Conservation (phyloP, 768 basidiomycete species). For the Suillus luteus region DNA sequence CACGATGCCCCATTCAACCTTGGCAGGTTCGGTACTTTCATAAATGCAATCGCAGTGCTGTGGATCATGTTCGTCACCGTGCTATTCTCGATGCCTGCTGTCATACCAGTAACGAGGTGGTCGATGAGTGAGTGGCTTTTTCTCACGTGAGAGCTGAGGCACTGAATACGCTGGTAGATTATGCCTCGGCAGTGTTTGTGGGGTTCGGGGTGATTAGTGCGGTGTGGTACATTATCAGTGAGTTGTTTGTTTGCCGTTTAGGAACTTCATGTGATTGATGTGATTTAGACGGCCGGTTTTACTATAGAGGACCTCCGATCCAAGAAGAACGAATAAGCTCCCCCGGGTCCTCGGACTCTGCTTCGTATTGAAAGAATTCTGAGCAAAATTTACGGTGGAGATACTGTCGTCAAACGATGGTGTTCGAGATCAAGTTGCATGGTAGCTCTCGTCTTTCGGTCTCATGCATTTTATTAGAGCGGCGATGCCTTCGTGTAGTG, state of each 20-base stretch:
- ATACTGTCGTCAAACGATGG: not conserved
- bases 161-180: constrained; percentile 43
- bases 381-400: not conserved
- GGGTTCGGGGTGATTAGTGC: constrained; percentile 60
- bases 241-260: constrained; percentile 23
- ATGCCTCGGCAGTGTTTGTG: constrained; percentile 67
- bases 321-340: constrained; percentile 22
- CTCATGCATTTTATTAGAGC: not conserved
- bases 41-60: constrained; percentile 55
- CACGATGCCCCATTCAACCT: constrained; percentile 52
- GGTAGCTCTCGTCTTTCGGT: not conserved
- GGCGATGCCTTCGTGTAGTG: not conserved
- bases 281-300: constrained; percentile 41
- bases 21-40: constrained; percentile 44
- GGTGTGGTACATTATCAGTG: constrained; percentile 61
- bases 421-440: not conserved
- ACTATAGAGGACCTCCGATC: constrained; percentile 47
- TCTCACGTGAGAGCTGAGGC: not conserved
- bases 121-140: constrained; percentile 48
- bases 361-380: not conserved
- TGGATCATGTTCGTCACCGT: constrained; percentile 66
- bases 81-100: constrained; percentile 69
- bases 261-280: not conserved
- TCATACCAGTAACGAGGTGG: constrained; percentile 51
- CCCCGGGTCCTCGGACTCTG: not conserved